Conservation (phyloP, 2,329 filamentous ascomycete species). For the Gaeumannomyces sp. region DNA sequence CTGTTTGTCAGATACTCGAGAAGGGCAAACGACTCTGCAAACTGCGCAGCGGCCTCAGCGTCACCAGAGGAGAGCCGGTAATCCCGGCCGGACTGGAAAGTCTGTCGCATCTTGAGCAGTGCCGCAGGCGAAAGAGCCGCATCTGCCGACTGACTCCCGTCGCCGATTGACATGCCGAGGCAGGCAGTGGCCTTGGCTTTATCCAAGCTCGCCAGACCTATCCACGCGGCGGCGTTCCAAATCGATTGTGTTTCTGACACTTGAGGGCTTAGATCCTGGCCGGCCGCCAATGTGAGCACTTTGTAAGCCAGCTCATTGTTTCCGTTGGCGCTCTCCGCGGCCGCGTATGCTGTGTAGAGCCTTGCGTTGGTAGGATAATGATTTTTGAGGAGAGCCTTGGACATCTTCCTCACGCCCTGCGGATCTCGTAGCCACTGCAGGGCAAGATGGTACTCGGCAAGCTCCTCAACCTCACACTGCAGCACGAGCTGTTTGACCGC, state of each 20-base stretch:
- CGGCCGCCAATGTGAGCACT: constrained; percentile 61
- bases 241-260: constrained; percentile 31
- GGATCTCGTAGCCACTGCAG: constrained; percentile 54
- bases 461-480: constrained; percentile 34
- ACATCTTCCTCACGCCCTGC: constrained; percentile 56
- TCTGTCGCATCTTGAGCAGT: constrained; percentile 48
- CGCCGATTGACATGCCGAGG: constrained; percentile 34
- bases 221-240: constrained; percentile 61
- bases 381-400: constrained; percentile 65
- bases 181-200: constrained; percentile 28
- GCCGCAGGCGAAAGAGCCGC: constrained; percentile 26
- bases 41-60: constrained; percentile 41
- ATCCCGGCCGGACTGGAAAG: constrained; percentile 48
- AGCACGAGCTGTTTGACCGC: constrained; percentile 52
- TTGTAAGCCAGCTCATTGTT: constrained; percentile 53
- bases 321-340: constrained; percentile 58
- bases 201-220: constrained; percentile 45
- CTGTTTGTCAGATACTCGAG: constrained; percentile 56
- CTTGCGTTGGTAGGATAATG: constrained; percentile 54
- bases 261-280: constrained; percentile 31
- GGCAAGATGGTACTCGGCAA: constrained; percentile 67
- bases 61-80: constrained; percentile 47
- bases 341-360: constrained; percentile 74
- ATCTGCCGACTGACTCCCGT: constrained; percentile 11
- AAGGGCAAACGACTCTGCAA: constrained; percentile 57